Base-by-base conservation (phyloP, 768 basidiomycete genomes). In the Tulasnella sp. region DNA sequence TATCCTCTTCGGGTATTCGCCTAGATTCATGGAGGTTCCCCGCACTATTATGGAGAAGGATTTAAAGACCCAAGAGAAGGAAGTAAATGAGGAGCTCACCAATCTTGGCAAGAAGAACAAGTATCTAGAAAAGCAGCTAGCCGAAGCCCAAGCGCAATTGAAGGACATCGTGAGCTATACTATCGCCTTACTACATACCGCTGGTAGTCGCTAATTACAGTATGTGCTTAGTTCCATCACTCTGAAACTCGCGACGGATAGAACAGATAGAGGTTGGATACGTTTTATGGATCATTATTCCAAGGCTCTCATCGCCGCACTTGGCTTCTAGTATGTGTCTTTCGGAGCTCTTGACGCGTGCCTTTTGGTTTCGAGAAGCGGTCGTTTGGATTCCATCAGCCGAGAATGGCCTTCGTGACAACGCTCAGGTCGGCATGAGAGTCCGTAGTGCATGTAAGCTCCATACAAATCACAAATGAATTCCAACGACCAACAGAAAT, bases 91-190 rank as follows among this genome's bases (percentile, higher is more conserved):
- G 67, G 96, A 98, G 80, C 91, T 98, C 67, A 86, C 86, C 42
- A 94, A 85, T 82, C 83, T 98, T 51, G 90, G 88, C 67, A 98
- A 98, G 85, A 98, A 98, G 94, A 88, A 90, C 35, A 96, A 96
- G 85, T 97, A 92, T 83, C 88, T 98, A 2, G 96, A 98, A 84
- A 97, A 97, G 82, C 95, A 97, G 82, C 93, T 92, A 83, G 93
- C 91, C 77, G 95, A 96, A 81, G 94, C 96, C 1, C 94, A 96
- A 84, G 86, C 86, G 29, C 95, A 96, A 82, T 85, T 97, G 74
- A 90, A 92, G 67, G 94, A 95, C 83, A 95, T 95, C 40, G 94
- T 94, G 81, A 77, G 91, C 48, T 57, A 13, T 16, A 0, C 10
- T 16, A 0, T 13, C 16, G 0, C 15, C 26, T 6, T 35, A 7